These are phyloP conservation scores for Sporothrix curviconia DNA, from an alignment of 2,329 filamentous ascomycete species.

Conservation along the genomic window DNA sequence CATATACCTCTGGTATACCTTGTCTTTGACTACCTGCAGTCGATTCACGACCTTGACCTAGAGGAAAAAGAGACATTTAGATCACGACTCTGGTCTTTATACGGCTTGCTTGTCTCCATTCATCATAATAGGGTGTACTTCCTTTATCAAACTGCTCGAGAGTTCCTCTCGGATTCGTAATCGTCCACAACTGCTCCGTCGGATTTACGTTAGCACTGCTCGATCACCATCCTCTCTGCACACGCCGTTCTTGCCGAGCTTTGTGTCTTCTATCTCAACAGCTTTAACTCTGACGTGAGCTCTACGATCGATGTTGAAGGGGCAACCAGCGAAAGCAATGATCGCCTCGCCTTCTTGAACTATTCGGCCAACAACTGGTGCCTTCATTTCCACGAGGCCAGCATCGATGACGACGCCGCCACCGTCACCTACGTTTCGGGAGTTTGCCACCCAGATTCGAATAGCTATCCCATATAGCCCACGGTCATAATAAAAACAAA, in stretches of 20 bases:
- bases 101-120: constrained; percentile 27
- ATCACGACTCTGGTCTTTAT: constrained; percentile 21
- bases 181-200: not conserved
- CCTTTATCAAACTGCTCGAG: constrained; percentile 28
- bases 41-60: constrained; percentile 20
- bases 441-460: no score
- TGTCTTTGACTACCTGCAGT: not conserved
- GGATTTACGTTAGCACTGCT: constrained; percentile 18
- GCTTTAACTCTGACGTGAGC: not conserved
- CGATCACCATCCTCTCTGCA: constrained; percentile 18
- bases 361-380: no score
- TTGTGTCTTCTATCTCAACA: constrained; percentile 21
- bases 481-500: no score
- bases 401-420: no score
- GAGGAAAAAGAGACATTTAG: constrained; percentile 20
- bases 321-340: no score
- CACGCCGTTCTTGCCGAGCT: constrained; percentile 21
- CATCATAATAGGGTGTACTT: constrained; percentile 25
- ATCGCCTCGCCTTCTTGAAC: no score
- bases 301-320: no score
- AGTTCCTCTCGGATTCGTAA: constrained; percentile 25
- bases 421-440: no score
- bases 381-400: no score
- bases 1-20: constrained; percentile 29
- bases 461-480: no score